A percentile compares a stretch with the other conserved stretches of the same genome.
Conservation (phyloP, 1,139 yeast genomes). For the Geotrichum aggregatum region DNA sequence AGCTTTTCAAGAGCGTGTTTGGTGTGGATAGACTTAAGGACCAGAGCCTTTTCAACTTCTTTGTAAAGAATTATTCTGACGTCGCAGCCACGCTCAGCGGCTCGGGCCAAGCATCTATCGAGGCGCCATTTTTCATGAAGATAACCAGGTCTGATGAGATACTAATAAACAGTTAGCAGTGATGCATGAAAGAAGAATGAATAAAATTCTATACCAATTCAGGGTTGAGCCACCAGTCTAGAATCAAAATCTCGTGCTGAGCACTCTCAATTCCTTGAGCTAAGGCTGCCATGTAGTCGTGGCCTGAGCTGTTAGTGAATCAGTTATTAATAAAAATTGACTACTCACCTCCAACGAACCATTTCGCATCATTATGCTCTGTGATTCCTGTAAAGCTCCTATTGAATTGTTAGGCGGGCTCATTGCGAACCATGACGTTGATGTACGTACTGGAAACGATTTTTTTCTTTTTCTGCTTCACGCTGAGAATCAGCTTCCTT, state of each 20-base stretch:
- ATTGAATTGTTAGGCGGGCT: background rate
- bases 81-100: conserved; percentile 61
- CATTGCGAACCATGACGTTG: background rate
- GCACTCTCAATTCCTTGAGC: conserved; percentile 63
- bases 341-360: conserved; percentile 59
- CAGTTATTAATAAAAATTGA: background rate
- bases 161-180: conserved; percentile 28
- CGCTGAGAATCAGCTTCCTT: conserved; percentile 21
- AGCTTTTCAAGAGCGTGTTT: conserved; percentile 56
- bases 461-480: conserved; percentile 22
- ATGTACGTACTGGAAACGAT: conserved; percentile 22
- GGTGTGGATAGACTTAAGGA: conserved; percentile 57
- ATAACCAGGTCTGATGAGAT: conserved; percentile 57
- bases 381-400: conserved; percentile 51
- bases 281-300: conserved; percentile 48
- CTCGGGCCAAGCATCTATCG: conserved; percentile 54
- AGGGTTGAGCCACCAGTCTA: conserved; percentile 67
- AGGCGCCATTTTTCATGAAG: conserved; percentile 62
- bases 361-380: conserved; percentile 55
- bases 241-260: conserved; percentile 56
- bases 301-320: conserved; percentile 18
- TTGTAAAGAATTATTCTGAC: conserved; percentile 57
- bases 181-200: background rate
- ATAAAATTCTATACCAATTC: conserved; percentile 38
- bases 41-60: conserved; percentile 58